Evolutionary conservation across 225 moss, liverwort and hornwort genomes (phyloP), one percentile per base, ranked within the genome.

Genomic region (Thuidium tamariscinum): DNA sequence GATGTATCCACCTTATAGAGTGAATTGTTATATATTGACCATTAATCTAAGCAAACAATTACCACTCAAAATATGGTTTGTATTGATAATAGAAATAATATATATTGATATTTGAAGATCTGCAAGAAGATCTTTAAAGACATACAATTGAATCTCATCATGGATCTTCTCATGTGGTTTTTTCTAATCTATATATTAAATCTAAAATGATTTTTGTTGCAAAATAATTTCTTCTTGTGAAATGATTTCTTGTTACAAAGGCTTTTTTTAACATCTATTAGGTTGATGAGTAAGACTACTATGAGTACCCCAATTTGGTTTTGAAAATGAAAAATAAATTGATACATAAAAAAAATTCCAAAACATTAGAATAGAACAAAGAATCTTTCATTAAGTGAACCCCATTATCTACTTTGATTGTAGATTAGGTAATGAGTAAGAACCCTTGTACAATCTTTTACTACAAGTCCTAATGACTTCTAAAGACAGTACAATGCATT

Each of bases 61-160:
- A 23, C 16, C 1, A 36, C 5, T 75, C 0, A 0, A 36, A 9
- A 75, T 52, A 22, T 74, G 14, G 5, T 8, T 74, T 75, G 15
- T 3, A 25, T 15, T 5, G 9, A 36, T 75, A 15, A 54, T 25
- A 1, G 3, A 22, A 54, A 54, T 25, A 5, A 75, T 1, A 54
- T 8, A 10, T 0, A 36, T n/a, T n/a, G n/a, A n/a, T n/a, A n/a
- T n/a, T 9, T 0, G 15, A 54, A 75, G 5, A 54, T 75, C 9
- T 0, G 54, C 2, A n/a, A n/a, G 7, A 20, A 2, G 16, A 70
- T 9, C 5, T 44, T 16, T 16, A 42, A 42, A 44, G 9, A 26
- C 5, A 3, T 71, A 71, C 16, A 29, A 70, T 42, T 27, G 27
- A 5, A 2, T 3, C 10, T 42, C 3, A 1, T 34, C 2, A 1